A percentile compares a stretch with the other conserved stretches of the same genome.
Conservation (phyloP, 2,329 filamentous ascomycete species). For the Rhytidhysteron rufulum region DNA sequence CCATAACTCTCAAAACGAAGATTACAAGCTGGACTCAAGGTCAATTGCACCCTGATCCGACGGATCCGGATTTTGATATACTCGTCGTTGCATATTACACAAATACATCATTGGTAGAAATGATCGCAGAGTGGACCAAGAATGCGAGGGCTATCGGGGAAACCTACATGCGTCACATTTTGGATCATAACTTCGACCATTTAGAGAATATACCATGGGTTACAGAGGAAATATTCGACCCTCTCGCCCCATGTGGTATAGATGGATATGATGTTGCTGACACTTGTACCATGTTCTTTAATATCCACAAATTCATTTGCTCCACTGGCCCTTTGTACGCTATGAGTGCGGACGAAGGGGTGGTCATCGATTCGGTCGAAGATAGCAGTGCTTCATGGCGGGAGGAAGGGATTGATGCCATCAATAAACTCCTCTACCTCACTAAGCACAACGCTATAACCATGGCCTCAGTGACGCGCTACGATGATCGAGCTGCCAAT, state of each 20-base stretch:
- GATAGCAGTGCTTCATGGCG: neutral
- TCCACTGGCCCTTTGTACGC: neutral
- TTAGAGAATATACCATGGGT: neutral
- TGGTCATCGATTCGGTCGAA: neutral
- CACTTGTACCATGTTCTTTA: neutral
- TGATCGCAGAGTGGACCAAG: neutral
- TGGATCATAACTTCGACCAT: neutral
- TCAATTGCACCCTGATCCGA: neutral
- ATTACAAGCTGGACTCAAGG: neutral
- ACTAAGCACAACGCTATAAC: neutral
- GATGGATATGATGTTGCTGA: neutral
- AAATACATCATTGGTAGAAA: neutral
- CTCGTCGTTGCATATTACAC: neutral
- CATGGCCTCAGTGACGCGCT: neutral
- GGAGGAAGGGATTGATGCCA: no score
- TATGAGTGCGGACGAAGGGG: neutral
- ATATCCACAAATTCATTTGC: neutral
- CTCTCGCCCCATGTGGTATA: neutral
- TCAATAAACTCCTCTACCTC: neutral
- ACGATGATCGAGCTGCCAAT: neutral
- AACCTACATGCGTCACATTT: neutral
- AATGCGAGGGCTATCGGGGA: neutral
- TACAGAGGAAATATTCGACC: neutral
- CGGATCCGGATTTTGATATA: neutral
- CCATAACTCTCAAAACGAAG: neutral